Evolutionary conservation across 306 rosid species (phyloP), one percentile per base, ranked within the genome.

Genomic region (Phaseolus lunatus): DNA sequence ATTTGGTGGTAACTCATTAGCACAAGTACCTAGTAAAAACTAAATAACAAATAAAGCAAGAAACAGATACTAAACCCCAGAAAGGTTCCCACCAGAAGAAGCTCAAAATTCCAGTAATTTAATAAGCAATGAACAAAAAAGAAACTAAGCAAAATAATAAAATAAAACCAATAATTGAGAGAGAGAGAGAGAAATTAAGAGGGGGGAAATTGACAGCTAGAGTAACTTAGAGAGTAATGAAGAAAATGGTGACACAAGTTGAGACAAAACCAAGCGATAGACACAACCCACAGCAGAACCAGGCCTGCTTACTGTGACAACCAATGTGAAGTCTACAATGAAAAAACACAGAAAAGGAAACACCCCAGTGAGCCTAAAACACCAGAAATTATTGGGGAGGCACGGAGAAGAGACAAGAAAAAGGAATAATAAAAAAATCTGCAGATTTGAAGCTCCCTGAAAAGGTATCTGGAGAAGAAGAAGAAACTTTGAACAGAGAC

Each of bases 401-500:
- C 67, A 45, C 33, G n/a, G 35, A 39, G 26, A 73, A 72, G 41
- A 56, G 12, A 31, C 31, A 53, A 52, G 62, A 56, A 11, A 56
- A 72, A 20, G 13, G 33, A 20, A 59, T 52, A 82, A 39, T 23
- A 54, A 53, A 23, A n/a, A 83, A 63, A 16, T 22, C 20, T 67
- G 45, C 5, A 67, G 50, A 64, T 69, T 78, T 66, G 76, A 71
- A 52, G 44, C 12, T n/a, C 35, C 19, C 72, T 56, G 45, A 56
- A 50, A 75, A 23, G 58, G 62, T 63, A 43, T 37, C 70, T 29
- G 13, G 8, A 43, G 7, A 44, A 27, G 84, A 66, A 82, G 65
- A 62, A 82, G 65, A 26, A 58, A 83, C 58, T 87, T 83, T 80
- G 85, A 82, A 80, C 79, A 64, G 58, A 67, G 72, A 83, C 70